phyloP scores from a whole-genome alignment of 495 filamentous ascomycete species.

The Aspergillus saccharolyticus region DNA sequence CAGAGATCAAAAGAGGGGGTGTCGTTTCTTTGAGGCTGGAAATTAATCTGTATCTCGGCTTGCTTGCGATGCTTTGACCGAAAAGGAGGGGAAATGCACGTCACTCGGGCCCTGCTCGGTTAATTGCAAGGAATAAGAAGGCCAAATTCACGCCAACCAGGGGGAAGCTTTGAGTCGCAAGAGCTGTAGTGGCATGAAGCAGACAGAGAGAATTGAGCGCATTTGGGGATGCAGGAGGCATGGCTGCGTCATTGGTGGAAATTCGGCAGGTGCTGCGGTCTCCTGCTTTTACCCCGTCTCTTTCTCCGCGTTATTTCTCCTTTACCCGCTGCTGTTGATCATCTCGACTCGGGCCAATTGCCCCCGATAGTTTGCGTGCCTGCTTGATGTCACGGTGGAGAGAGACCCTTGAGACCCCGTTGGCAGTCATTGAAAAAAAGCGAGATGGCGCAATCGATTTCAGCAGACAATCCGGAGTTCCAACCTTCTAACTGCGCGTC shows the following conservation, averaged over 20 bases:
- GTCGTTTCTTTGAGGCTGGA: background rate
- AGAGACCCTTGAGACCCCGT: background rate
- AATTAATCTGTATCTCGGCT: background rate
- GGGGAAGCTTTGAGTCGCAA: background rate
- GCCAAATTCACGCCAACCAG: background rate
- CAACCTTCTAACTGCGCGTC: background rate
- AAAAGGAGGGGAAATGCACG: background rate
- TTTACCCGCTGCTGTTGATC: background rate
- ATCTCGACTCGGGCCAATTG: background rate
- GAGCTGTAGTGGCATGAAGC: background rate
- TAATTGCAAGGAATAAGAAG: background rate
- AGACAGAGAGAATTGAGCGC: background rate
- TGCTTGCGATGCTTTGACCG: slow-evolving; percentile 8
- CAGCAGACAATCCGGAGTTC: background rate
- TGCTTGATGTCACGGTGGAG: background rate
- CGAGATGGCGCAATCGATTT: background rate
- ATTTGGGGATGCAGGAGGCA: background rate
- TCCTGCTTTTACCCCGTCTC: background rate
- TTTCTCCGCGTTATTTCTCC: background rate
- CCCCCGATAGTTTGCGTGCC: background rate
- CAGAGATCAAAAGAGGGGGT: slow-evolving; percentile 1
- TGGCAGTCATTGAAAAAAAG: background rate
- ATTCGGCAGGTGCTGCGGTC: background rate
- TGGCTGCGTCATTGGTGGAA: slow-evolving; percentile 4
- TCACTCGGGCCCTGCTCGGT: background rate